Percentiles rank a stretch among this genome's conserved stretches.
phyloP scores from a whole-genome alignment of 305 asterid species.

The Fraxinus angustifolia region DNA sequence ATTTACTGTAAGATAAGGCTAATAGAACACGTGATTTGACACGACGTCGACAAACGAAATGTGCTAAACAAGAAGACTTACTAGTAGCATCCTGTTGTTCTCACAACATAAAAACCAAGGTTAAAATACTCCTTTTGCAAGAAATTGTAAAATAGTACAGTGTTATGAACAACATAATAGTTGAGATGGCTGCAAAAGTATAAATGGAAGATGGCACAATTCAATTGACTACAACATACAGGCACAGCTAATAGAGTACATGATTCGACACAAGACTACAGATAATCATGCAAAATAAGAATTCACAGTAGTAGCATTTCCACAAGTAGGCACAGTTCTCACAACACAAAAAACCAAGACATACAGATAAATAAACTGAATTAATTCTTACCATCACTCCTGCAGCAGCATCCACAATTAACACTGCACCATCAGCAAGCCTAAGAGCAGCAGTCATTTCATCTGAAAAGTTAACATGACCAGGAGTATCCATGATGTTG shows the following conservation, averaged over 20 bases:
- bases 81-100: not conserved
- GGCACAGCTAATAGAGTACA: not conserved
- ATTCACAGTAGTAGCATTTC: not conserved
- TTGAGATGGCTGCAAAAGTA: not conserved
- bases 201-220: not conserved
- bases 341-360: not conserved
- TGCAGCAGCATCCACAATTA: constrained; percentile 94
- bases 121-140: not conserved
- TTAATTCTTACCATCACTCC: constrained; percentile 77
- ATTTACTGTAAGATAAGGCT: not conserved
- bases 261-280: not conserved
- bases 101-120: not conserved
- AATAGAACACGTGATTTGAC: not conserved
- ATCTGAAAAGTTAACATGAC: constrained; percentile 95
- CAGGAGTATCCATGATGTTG: constrained; percentile 94
- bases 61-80: not conserved
- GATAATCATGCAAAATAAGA: not conserved
- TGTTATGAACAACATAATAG: not conserved
- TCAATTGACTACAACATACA: not conserved
- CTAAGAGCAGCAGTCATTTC: constrained; percentile 97
- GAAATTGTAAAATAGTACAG: not conserved
- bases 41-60: not conserved
- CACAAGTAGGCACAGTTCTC: not conserved
- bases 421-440: constrained; percentile 98
- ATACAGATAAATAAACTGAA: not conserved